These are phyloP conservation scores for Dactylorhiza incarnata DNA, from an alignment of 106 monocot species.

Conservation along the genomic window DNA sequence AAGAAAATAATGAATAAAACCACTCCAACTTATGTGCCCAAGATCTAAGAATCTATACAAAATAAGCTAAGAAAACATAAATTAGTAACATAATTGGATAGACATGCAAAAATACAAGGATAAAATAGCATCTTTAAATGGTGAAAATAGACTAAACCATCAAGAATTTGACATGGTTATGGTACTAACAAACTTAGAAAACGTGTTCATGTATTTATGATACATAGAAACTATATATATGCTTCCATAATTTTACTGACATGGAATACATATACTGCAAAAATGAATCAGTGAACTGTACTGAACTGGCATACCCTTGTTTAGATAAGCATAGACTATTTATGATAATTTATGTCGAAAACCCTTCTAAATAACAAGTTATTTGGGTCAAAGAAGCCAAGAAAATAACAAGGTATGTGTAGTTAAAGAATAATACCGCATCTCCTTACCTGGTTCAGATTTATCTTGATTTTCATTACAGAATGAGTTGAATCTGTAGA, in stretches of 20 bases:
- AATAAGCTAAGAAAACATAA: conserved; percentile 3
- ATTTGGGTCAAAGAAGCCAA: neutral
- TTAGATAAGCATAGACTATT: too few relatives aligned
- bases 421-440: neutral
- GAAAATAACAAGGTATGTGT: neutral
- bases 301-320: too few relatives aligned
- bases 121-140: neutral
- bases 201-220: too few relatives aligned
- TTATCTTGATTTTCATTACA: conserved; percentile 28
- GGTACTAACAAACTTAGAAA: neutral
- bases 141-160: neutral
- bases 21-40: neutral
- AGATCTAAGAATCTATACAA: neutral
- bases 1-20: neutral
- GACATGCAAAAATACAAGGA: neutral
- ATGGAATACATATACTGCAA: too few relatives aligned
- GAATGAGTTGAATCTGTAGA: too few relatives aligned
- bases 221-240: too few relatives aligned
- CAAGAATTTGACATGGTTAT: too few relatives aligned
- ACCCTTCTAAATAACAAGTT: neutral
- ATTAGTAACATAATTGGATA: neutral
- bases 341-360: too few relatives aligned
- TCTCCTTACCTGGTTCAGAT: conserved; percentile 49
- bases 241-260: too few relatives aligned
- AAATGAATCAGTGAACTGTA: too few relatives aligned